These are phyloP conservation scores for Cladosporium sp. DNA, from an alignment of 2,329 filamentous ascomycete genomes.

Conservation along the genomic window DNA sequence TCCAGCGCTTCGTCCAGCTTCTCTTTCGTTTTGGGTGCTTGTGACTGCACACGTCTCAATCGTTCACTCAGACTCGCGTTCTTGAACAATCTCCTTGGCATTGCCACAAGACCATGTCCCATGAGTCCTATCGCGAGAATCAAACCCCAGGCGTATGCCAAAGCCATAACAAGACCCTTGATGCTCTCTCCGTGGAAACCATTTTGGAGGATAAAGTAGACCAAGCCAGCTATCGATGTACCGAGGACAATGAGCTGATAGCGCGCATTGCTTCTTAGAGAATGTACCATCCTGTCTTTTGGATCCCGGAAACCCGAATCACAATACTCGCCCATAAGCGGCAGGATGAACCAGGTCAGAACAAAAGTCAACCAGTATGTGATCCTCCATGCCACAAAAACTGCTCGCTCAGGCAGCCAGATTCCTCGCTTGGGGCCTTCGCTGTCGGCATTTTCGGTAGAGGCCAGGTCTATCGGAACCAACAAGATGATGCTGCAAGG, in stretches of 20 bases:
- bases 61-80: conserved; percentile 70
- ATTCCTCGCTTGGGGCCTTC: conserved; percentile 61
- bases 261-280: conserved; percentile 76
- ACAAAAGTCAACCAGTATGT: conserved; percentile 96
- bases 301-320: conserved; percentile 90
- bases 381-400: conserved; percentile 88
- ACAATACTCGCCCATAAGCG: conserved; percentile 87
- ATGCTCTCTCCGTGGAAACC: conserved; percentile 66
- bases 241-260: conserved; percentile 79
- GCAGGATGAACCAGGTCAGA: conserved; percentile 92
- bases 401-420: conserved; percentile 72
- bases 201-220: conserved; percentile 78
- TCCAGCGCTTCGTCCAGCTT: conserved; percentile 78
- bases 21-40: conserved; percentile 78
- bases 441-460: conserved; percentile 47
- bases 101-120: conserved; percentile 91
- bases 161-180: conserved; percentile 82
- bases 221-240: conserved; percentile 61
- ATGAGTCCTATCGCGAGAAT: conserved; percentile 92
- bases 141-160: conserved; percentile 91
- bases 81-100: conserved; percentile 74
- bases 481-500: conserved; percentile 86
- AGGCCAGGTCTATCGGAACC: conserved; percentile 92
- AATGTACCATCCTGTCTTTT: conserved; percentile 73
- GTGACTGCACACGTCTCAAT: conserved; percentile 66